Evolutionary conservation across 1,139 yeast species (phyloP), one percentile per base, ranked within the genome.

Genomic region (Geotrichum reessii): DNA sequence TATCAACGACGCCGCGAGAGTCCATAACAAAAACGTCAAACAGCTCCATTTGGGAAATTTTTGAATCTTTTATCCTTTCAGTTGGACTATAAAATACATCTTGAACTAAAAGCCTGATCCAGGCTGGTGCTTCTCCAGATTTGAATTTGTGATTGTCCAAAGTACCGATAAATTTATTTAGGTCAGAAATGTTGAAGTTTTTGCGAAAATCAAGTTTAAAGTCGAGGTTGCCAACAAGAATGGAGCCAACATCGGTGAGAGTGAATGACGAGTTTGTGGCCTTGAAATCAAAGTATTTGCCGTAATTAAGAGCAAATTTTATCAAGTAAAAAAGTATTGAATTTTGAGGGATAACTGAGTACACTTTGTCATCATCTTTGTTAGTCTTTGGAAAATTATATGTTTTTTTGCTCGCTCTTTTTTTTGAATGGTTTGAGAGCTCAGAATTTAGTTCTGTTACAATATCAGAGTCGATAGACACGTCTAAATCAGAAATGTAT

Each of bases 121-220:
- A 63, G 1, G 72, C 67, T 9, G 73, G 69, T 27, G 68, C 63
- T 57, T 73, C 76, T 47, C 67, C 70, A 11, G 61, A 55, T 46
- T 64, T 63, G 47, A 67, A 63, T 56, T 65, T 60, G 56, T 69
- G 66, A 56, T 64, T 65, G 56, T 73, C 75, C 33, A 73, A 63
- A 2, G 75, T 73, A 17, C 76, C 76, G 9, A 68, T 67, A 62
- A 73, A 71, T 49, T 65, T 64, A 50, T 64, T 62, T 27, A 59
- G 58, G 22, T 64, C 61, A 3, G 63, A 27, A 1, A 62, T 55
- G 8, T 50, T 53, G 37, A 57, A 56, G 24, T 53, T 59, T 47
- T 61, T 62, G 42, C 72, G 63, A 46, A 68, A 57, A 54, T 73
- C 76, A 1, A 71, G 57, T n/a, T 65, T 64, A 47, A 68, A 53